Evolutionary conservation across 2,329 filamentous ascomycete genomes (phyloP).

Genomic region (Pseudopyricularia javanii): DNA sequence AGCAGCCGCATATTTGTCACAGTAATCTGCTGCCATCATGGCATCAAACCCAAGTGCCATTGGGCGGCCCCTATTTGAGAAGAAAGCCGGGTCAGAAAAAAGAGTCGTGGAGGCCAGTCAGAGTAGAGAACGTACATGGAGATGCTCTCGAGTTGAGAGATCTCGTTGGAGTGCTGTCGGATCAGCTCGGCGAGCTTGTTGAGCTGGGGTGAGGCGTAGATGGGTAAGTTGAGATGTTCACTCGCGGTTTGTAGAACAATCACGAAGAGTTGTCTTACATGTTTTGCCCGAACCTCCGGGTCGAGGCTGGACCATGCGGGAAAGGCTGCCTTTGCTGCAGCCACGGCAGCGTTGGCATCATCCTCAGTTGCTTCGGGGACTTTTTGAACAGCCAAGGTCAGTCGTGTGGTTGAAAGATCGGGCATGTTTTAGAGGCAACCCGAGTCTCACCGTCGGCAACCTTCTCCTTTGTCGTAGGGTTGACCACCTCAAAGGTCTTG

Average conservation of each 20-base stretch:
- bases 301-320: conserved; percentile 29
- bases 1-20: conserved; percentile 28
- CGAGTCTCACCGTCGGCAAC: conserved; percentile 17
- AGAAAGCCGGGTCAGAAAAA: neutral
- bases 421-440: neutral
- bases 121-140: conserved; percentile 18
- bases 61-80: conserved; percentile 18
- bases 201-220: conserved; percentile 11
- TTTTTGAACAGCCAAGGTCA: conserved; percentile 4
- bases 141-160: conserved; percentile 30
- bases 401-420: neutral
- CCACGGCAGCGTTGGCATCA: conserved; percentile 29
- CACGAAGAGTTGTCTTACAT: conserved; percentile 29
- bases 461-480: conserved; percentile 25
- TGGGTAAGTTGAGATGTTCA: conserved; percentile 26
- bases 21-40: conserved; percentile 18
- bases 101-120: neutral
- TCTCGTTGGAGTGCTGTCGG: conserved; percentile 22
- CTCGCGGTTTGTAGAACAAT: conserved; percentile 30
- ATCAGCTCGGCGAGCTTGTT: conserved; percentile 33
- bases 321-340: conserved; percentile 28
- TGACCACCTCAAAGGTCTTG: conserved; percentile 30
- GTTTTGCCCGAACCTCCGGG: conserved; percentile 22
- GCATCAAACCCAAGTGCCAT: conserved; percentile 24
- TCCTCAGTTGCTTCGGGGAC: conserved; percentile 30